A percentile compares a stretch with the other conserved stretches of the same genome.
phyloP scores from a whole-genome alignment of 208 protist species.

The Acanthamoeba sp. region DNA sequence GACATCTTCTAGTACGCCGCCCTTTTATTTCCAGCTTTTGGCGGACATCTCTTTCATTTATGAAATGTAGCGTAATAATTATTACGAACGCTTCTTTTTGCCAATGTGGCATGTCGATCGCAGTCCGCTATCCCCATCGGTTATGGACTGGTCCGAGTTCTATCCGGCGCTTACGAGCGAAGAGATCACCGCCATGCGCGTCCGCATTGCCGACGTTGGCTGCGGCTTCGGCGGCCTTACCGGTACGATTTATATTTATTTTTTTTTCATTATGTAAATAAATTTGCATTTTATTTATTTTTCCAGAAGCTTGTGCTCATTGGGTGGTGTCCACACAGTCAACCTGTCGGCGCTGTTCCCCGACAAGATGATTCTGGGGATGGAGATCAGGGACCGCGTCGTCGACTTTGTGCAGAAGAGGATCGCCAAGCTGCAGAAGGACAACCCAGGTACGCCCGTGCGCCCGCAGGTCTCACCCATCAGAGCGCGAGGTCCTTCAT shows the following conservation, averaged over 20 bases:
- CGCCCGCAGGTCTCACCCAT: too few species aligned
- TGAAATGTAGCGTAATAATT: too few species aligned
- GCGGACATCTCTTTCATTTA: too few species aligned
- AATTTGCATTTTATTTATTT: background rate
- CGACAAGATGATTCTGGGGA: slow-evolving; percentile 94
- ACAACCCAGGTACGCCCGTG: slow-evolving; percentile 12
- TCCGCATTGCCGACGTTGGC: slow-evolving; percentile 96
- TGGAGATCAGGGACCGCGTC: slow-evolving; percentile 97
- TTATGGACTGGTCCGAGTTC: slow-evolving; percentile 38
- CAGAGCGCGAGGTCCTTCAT: too few species aligned
- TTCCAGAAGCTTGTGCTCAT: background rate
- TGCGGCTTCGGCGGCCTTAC: slow-evolving; percentile 98
- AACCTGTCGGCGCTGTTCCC: slow-evolving; percentile 94
- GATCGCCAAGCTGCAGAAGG: slow-evolving; percentile 79
- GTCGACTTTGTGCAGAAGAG: slow-evolving; percentile 93
- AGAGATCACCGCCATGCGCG: slow-evolving; percentile 49
- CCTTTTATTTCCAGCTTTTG: background rate
- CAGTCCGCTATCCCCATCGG: slow-evolving; percentile 35
- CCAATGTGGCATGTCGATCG: too few species aligned
- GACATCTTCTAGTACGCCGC: slow-evolving; percentile 76
- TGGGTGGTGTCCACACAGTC: slow-evolving; percentile 78
- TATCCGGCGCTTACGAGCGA: slow-evolving; percentile 32
- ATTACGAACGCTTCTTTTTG: too few species aligned
- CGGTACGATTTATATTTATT: slow-evolving; percentile 78
- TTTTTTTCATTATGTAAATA: slow-evolving; percentile 34